Evolutionary conservation across 768 basidiomycete species (phyloP), one percentile per base, ranked within the genome.

Genomic region (Sporobolomyces roseus): DNA sequence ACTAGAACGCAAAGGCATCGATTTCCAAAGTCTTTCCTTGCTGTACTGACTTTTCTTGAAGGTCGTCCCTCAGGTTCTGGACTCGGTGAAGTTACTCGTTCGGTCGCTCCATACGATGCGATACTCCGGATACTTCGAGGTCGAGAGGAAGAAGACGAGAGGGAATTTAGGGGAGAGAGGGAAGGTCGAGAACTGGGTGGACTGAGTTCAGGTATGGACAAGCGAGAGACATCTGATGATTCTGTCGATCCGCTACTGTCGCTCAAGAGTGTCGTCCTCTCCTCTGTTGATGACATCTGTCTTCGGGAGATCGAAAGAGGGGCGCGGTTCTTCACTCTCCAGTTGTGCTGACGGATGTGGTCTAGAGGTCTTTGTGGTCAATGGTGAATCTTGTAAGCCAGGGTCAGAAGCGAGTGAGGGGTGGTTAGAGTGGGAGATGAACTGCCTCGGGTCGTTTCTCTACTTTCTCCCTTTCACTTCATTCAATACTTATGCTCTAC

Each of bases 401-500:
- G n/a, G n/a, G n/a, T n/a, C n/a, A n/a, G n/a, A n/a, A n/a, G n/a
- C n/a, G n/a, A 41, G 38, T 41, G 9, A 9, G 38, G 17, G 17
- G 38, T 41, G 38, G 38, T 41, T 41, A 9, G 38, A 41, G 38
- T 41, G 38, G 17, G 38, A 41, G 9, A 9, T 9, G 38, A 41
- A 41, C 10, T 9, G 17, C 38, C 17, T 41, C 17, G 10, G 38
- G 45, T 21, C 12, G 21, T 6, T 46, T 21, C 7, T 21, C 29
- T 14, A 25, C 21, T n/a, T 35, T 14, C 50, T 33, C 33, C 36
- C 32, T 54, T 45, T 12, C 6, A 29, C 38, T 33, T 35, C 17
- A 25, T 50, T 33, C 38, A 12, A 6, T 23, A 41, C 9, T 17
- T 9, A 75, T 75, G 74, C 68, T 74, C 27, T 75, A 74, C 56